These are phyloP conservation scores for Trypanosoma mega DNA, from an alignment of 208 protist genomes.

Conservation along the genomic window DNA sequence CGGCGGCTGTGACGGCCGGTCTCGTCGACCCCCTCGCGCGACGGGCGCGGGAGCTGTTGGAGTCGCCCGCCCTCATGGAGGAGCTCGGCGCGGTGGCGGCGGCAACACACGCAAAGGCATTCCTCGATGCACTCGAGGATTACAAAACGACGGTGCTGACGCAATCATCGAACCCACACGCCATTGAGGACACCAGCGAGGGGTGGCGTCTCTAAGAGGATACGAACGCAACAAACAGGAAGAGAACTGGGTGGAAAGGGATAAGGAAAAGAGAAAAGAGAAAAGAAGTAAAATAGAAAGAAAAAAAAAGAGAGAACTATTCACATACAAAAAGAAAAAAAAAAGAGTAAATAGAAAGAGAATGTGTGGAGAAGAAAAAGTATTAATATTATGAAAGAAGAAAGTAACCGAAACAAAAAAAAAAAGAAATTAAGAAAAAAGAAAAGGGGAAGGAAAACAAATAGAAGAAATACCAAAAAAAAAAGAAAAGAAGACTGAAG, in stretches of 20 bases:
- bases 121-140: conserved; percentile 16
- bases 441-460: not conserved
- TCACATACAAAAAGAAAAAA: conserved; percentile 14
- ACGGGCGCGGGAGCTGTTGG: conserved; percentile 45
- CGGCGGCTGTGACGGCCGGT: conserved; percentile 58
- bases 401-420: too few species aligned
- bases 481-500: not conserved
- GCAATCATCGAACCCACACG: not conserved
- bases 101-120: conserved; percentile 1
- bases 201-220: not conserved
- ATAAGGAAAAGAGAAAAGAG: conserved; percentile 5
- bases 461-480: not conserved
- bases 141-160: conserved; percentile 14
- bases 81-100: conserved; percentile 10
- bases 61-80: conserved; percentile 8
- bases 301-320: not conserved
- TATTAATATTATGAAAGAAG: not conserved
- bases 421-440: too few species aligned
- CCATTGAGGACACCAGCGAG: not conserved
- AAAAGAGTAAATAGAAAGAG: conserved; percentile 1
- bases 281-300: not conserved
- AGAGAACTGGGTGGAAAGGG: too few species aligned
- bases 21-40: conserved; percentile 60
- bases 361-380: not conserved
- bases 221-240: not conserved